Evolutionary conservation across 1,284 basidiomycete genomes (phyloP), one percentile per base, ranked within the genome.

Genomic region (Ustilago curta): DNA sequence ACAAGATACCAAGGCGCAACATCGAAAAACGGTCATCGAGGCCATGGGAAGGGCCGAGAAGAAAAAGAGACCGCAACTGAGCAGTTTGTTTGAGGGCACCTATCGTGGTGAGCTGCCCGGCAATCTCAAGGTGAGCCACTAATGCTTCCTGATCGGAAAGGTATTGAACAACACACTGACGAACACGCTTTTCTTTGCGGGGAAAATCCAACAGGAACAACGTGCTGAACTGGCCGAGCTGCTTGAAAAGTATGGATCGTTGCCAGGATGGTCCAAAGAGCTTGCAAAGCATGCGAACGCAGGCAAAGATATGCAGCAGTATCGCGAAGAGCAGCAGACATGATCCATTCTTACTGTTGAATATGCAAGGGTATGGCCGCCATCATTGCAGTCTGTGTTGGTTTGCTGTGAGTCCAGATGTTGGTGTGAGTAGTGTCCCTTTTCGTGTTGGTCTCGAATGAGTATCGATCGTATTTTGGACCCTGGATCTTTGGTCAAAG

Each of bases 21-120:
- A 92, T 62, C 92, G 91, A 85, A 88, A 88, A 37, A 89, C 91
- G 50, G 92, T 96, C 39, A 88, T 96, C 87, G 86, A 88, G 60
- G 89, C 92, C 2, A 94, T 96, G 86, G 91, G 89, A 79, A 88
- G 88, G 42, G 92, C 92, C 0, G 94, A 97, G 84, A 88, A 87
- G 63, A 86, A 91, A 70, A 90, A 90, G 79, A 89, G 91, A 50
- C 88, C 89, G 47, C 90, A 91, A 81, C 85, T 97, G 23, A 88
- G 89, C 37, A 90, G 93, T 85, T 86, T 97, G 83, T 97, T 97
- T 85, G 91, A 89, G 16, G 94, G 95, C 76, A 91, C 96, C 8
- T 97, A 94, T 80, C 47, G 61, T 7, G 73, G 63, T 12, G 85
- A 82, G 3, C 68, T 85, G 16, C 72, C 77, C 8, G 70, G 72